Base-by-base conservation (phyloP, 768 basidiomycete species). In the Boletus patriciae region DNA sequence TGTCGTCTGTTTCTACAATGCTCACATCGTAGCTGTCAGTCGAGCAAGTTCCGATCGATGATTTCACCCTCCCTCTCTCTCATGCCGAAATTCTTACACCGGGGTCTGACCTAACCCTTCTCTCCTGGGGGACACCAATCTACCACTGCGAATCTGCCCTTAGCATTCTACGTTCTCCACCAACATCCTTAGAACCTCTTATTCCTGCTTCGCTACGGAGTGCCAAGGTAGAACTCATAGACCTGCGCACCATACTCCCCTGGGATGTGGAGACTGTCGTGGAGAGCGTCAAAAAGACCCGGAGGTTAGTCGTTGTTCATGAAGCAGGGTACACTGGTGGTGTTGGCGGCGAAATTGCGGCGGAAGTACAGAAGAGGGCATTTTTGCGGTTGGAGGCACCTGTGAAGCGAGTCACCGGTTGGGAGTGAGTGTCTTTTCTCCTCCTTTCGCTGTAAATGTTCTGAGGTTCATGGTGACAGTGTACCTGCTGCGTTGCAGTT, bases 81-180 rank as follows among this genome's bases (percentile, higher is more conserved):
- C 80, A 83, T 59, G 92, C 92, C 6, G 94, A 98, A 66, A 80
- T 81, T 9, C 81, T 98, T 11, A 72, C 80, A 2, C 69, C 81
- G 0, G 95, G 94, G 5, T 78, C 83, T 11, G 94, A 97, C 68
- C 76, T 97, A n/a, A 98, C 95, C 1, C 73, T 97, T 27, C 77
- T 97, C 19, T 84, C 93, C 8, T 98, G 92, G 85, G 94, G 94
- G n/a, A 94, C 94, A 15, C 92, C 94, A 1, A 74, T 97, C 34
- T 96, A 92, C 73, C 87, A 91, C 63, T 93, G 92, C 70, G 90
- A 94, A 77, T 78, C 83, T 18, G 94, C 95, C 0, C 74, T 97
- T 15, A 81, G 85, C 62, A 77, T 94, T 65, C 78, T 97, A 31
- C 73, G 72, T 3, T 77, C 82, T 48, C 94, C 94, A 0, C 82